Conservation (phyloP, 495 filamentous ascomycete genomes). For the Neurospora intermedia region DNA sequence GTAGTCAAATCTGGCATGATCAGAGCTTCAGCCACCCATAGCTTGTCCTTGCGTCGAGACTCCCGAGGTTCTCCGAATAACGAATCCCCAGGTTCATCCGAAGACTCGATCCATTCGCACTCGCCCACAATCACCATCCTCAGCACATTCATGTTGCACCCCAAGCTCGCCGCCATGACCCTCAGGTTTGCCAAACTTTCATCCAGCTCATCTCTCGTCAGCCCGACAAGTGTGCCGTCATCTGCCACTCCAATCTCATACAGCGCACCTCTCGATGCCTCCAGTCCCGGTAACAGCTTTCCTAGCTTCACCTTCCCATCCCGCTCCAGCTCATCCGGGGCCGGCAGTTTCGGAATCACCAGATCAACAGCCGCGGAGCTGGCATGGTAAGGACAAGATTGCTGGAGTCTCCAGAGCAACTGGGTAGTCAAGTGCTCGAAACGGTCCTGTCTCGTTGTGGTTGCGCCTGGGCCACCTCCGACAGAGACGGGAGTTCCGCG, state of each 20-base stretch:
- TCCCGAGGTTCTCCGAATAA: neutral
- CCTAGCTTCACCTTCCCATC: conserved; percentile 41
- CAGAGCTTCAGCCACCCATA: conserved; percentile 82
- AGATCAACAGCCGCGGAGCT: conserved; percentile 54
- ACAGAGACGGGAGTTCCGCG: conserved; percentile 8
- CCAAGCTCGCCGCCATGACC: conserved; percentile 84
- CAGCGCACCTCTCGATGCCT: conserved; percentile 84
- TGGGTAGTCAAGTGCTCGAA: conserved; percentile 90
- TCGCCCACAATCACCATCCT: conserved; percentile 78
- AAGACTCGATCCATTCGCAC: conserved; percentile 56
- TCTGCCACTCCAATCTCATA: conserved; percentile 97
- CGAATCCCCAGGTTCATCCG: conserved; percentile 2
- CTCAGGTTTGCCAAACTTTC: conserved; percentile 76
- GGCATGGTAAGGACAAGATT: conserved; percentile 83
- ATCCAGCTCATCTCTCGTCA: conserved; percentile 84
- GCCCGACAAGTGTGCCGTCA: conserved; percentile 81
- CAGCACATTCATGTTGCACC: conserved; percentile 75
- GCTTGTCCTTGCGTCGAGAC: conserved; percentile 36
- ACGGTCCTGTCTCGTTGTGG: conserved; percentile 63
- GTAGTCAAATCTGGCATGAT: conserved; percentile 30
- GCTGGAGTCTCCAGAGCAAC: conserved; percentile 87
- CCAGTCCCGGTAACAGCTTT: conserved; percentile 66
- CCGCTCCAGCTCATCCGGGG: conserved; percentile 31
- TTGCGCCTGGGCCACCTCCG: conserved; percentile 29
- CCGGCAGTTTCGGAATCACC: conserved; percentile 62